Percentiles rank a stretch among this genome's conserved stretches.
Conservation (phyloP, 2,329 filamentous ascomycete genomes). For the Epichloe gansuensis region DNA sequence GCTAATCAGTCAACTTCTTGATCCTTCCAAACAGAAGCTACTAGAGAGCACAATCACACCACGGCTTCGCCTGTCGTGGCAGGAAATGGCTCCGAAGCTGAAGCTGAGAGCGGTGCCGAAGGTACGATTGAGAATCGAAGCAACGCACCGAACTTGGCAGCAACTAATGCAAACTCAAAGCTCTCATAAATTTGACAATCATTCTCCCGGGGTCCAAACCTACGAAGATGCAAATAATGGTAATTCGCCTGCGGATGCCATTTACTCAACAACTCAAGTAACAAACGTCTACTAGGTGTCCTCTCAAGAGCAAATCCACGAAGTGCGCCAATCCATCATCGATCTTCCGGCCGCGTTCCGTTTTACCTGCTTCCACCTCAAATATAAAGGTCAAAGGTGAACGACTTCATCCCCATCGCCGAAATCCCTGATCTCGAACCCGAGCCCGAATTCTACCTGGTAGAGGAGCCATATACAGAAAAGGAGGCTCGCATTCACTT, state of each 20-base stretch:
- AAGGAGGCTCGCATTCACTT: slow-evolving; percentile 96
- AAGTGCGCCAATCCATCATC: slow-evolving; percentile 92
- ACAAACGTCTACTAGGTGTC: slow-evolving; percentile 50
- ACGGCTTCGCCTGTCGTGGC: slow-evolving; percentile 14
- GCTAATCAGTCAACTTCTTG: neutral
- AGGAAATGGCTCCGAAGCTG: slow-evolving; percentile 14
- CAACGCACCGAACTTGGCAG: neutral
- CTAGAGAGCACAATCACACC: slow-evolving; percentile 16
- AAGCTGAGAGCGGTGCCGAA: slow-evolving; percentile 22
- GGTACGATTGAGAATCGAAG: slow-evolving; percentile 13
- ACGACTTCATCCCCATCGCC: slow-evolving; percentile 86
- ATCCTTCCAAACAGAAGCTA: slow-evolving; percentile 8
- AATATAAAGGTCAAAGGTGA: slow-evolving; percentile 80
- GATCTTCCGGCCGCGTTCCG: slow-evolving; percentile 87
- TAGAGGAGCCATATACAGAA: slow-evolving; percentile 95
- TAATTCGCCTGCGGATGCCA: slow-evolving; percentile 27
- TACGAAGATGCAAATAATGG: slow-evolving; percentile 74
- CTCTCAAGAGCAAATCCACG: slow-evolving; percentile 90
- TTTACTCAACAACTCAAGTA: neutral
- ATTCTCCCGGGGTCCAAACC: slow-evolving; percentile 65
- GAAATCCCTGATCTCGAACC: slow-evolving; percentile 71
- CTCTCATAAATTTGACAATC: slow-evolving; percentile 55
- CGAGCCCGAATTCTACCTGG: slow-evolving; percentile 66
- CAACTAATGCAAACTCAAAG: slow-evolving; percentile 15
- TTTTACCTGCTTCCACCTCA: slow-evolving; percentile 97